Conservation (phyloP, 192 early-diverging fungal genomes). For the Linnemannia zychae region DNA sequence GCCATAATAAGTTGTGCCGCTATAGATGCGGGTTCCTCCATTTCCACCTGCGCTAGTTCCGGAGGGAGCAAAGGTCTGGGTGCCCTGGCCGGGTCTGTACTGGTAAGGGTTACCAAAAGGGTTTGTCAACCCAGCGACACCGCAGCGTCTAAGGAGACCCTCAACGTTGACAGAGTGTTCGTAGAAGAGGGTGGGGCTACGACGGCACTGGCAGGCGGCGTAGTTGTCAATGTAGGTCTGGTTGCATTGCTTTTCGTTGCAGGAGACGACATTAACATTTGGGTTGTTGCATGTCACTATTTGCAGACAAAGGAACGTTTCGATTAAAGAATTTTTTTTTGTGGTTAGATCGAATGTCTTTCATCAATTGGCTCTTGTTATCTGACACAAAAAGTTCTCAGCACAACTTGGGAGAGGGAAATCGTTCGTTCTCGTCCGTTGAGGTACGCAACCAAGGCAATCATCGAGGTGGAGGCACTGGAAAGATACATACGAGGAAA, state of each 20-base stretch:
- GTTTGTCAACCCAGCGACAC: slow-evolving; percentile 12
- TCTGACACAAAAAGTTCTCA: background rate
- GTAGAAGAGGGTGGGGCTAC: slow-evolving; percentile 13
- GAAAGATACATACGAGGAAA: slow-evolving; percentile 20
- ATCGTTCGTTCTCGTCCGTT: background rate
- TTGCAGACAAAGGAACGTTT: background rate
- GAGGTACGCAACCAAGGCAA: no score
- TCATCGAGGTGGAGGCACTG: no score
- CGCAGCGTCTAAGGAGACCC: slow-evolving; percentile 35
- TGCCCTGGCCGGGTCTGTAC: slow-evolving; percentile 27
- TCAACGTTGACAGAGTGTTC: slow-evolving; percentile 31
- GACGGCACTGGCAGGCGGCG: slow-evolving; percentile 32
- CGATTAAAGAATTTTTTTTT: background rate
- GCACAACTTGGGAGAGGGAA: background rate
- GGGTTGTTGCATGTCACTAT: slow-evolving; percentile 40
- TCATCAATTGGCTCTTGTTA: background rate
- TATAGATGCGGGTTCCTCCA: slow-evolving; percentile 2
- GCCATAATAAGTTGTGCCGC: slow-evolving; percentile 24
- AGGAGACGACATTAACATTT: background rate
- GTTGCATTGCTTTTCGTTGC: slow-evolving; percentile 41
- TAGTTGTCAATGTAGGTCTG: slow-evolving; percentile 36
- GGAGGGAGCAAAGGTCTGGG: slow-evolving; percentile 9
- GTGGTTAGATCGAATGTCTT: background rate
- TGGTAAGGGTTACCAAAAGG: slow-evolving; percentile 35
- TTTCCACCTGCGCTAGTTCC: background rate